Conservation (phyloP, 2,329 filamentous ascomycete species). For the Byssothecium circinans region DNA sequence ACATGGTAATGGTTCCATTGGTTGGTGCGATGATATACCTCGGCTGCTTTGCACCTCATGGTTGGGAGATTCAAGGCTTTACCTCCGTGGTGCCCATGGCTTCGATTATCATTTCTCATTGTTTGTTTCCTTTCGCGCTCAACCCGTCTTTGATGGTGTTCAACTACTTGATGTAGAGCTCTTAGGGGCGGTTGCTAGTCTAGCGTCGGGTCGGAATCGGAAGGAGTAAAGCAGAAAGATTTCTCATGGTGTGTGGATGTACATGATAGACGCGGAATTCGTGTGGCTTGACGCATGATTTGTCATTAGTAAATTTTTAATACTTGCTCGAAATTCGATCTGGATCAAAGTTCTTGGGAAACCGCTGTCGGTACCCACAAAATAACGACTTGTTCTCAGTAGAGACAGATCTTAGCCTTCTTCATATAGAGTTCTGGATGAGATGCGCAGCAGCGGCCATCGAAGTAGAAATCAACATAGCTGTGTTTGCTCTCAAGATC, state of each 20-base stretch:
- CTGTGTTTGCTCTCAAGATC: constrained; percentile 34
- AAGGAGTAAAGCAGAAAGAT: no score
- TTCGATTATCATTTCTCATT: constrained; percentile 67
- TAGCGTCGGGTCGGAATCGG: not conserved
- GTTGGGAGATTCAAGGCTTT: constrained; percentile 49
- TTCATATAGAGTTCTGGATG: not conserved
- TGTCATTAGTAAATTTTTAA: no score
- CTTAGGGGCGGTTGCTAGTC: not conserved
- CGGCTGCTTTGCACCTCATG: constrained; percentile 67
- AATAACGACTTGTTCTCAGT: no score
- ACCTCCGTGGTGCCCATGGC: constrained; percentile 74
- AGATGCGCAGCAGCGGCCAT: constrained; percentile 9
- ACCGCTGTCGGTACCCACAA: no score
- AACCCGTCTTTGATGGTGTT: constrained; percentile 78
- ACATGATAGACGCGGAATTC: no score
- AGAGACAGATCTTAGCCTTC: no score
- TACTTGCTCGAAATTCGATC: no score
- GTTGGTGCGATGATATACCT: constrained; percentile 66
- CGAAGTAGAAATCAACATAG: constrained; percentile 47
- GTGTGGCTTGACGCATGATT: no score
- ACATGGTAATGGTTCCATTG: constrained; percentile 65
- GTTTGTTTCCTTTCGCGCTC: constrained; percentile 69
- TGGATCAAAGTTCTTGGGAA: no score
- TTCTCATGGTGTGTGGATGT: no score
- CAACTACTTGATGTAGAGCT: constrained; percentile 65